phyloP scores from a whole-genome alignment of 306 rosid genomes.

The Purshia tridentata region DNA sequence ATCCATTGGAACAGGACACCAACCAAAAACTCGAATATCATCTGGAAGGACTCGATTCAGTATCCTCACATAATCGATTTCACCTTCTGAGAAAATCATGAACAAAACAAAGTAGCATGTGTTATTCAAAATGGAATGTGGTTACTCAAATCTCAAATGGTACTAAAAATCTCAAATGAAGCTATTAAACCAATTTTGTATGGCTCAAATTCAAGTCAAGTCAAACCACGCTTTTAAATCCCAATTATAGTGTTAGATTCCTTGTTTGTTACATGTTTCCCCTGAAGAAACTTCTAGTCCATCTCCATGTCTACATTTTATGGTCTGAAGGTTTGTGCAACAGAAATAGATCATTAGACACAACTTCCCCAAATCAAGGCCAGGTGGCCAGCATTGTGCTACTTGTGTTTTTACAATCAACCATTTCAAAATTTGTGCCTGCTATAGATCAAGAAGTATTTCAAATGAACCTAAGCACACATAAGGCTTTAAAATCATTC shows the following conservation, averaged over 20 bases:
- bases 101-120: slow-evolving; percentile 5
- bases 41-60: slow-evolving; percentile 78
- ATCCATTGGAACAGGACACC: slow-evolving; percentile 79
- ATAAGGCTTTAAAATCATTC: background rate
- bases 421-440: background rate
- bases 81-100: slow-evolving; percentile 53
- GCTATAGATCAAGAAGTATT: background rate
- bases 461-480: background rate
- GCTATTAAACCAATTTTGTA: background rate
- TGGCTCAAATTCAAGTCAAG: background rate
- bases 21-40: slow-evolving; percentile 83
- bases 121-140: slow-evolving; percentile 1
- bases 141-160: background rate
- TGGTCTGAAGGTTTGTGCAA: background rate
- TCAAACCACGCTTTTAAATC: background rate
- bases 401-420: background rate
- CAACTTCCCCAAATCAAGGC: background rate
- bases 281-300: background rate
- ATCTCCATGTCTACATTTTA: background rate
- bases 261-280: background rate
- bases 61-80: slow-evolving; percentile 88
- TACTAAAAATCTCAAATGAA: background rate
- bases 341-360: background rate
- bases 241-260: background rate
- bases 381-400: background rate